These are phyloP conservation scores for Kokia cookei DNA, from an alignment of 441 rosid species.

Conservation along the genomic window DNA sequence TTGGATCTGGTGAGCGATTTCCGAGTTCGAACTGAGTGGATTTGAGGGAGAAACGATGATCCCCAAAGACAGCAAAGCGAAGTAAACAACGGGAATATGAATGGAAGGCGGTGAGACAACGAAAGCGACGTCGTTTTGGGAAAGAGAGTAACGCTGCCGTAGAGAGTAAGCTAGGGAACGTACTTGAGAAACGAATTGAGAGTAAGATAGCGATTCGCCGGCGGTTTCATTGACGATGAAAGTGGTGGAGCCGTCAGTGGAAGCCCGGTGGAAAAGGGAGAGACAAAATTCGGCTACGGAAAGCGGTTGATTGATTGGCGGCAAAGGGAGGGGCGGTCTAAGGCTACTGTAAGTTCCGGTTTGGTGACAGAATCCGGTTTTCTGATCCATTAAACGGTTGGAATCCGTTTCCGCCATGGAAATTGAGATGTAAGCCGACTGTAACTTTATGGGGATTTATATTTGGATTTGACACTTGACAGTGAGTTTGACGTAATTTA, in stretches of 20 bases:
- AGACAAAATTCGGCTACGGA: conserved; percentile 43
- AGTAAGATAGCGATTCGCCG: conserved; percentile 38
- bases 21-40: conserved; percentile 57
- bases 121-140: conserved; percentile 57
- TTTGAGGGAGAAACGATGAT: conserved; percentile 68
- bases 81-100: conserved; percentile 59
- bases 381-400: conserved; percentile 29
- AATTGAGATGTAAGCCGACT: background rate
- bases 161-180: conserved; percentile 48
- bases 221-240: conserved; percentile 41
- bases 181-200: conserved; percentile 33
- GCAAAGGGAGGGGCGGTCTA: conserved; percentile 38
- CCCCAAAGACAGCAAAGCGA: conserved; percentile 71
- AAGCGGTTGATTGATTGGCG: conserved; percentile 47
- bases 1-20: conserved; percentile 52
- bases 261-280: conserved; percentile 41
- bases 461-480: background rate
- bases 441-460: background rate
- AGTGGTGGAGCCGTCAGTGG: conserved; percentile 24
- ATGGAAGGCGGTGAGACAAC: conserved; percentile 60
- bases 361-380: conserved; percentile 33
- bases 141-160: conserved; percentile 26
- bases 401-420: conserved; percentile 3
- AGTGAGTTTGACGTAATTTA: no score
- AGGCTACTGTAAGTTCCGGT: conserved; percentile 48